Percentiles rank a stretch among this genome's conserved stretches.
These are phyloP conservation scores for Lipomyces oligophaga DNA, from an alignment of 805 yeast genomes.

Conservation along the genomic window DNA sequence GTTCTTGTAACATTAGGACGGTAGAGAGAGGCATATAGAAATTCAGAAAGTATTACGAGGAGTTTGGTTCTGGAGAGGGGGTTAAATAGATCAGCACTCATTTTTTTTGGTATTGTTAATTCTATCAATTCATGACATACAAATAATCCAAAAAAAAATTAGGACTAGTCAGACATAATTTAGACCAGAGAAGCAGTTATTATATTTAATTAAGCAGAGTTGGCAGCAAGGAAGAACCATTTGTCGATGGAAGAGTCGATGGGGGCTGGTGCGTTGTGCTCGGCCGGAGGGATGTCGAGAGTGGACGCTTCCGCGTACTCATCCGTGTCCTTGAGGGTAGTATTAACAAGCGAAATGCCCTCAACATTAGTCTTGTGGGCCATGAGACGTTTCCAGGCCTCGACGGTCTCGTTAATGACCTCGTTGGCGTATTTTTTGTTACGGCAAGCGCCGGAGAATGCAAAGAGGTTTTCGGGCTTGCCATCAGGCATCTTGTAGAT, in stretches of 20 bases:
- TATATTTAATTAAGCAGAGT: no score
- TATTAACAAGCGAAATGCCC: slow-evolving; percentile 72
- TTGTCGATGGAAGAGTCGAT: slow-evolving; percentile 95
- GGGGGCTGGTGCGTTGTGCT: slow-evolving; percentile 70
- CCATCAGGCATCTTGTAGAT: slow-evolving; percentile 98
- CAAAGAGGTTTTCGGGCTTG: slow-evolving; percentile 92
- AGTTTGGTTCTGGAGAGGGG: not conserved
- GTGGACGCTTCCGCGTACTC: slow-evolving; percentile 47
- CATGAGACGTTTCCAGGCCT: slow-evolving; percentile 77
- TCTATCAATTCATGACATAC: not conserved
- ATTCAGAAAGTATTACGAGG: not conserved
- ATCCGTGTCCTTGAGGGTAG: slow-evolving; percentile 60
- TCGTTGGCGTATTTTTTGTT: slow-evolving; percentile 82
- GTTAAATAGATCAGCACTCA: not conserved
- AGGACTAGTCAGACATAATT: no score
- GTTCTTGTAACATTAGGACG: slow-evolving; percentile 37
- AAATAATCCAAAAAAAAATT: not conserved
- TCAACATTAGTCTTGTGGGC: slow-evolving; percentile 54
- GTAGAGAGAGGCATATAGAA: not conserved
- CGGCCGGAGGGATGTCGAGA: slow-evolving; percentile 58
- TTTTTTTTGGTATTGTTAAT: not conserved
- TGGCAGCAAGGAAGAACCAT: slow-evolving; percentile 88
- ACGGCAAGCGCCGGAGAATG: slow-evolving; percentile 92
- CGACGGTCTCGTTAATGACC: slow-evolving; percentile 73
- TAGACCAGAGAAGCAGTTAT: no score